A percentile compares a stretch with the other conserved stretches of the same genome.
Conservation (phyloP, 352 stramenopile genomes). For the Lagenidium sp. region DNA sequence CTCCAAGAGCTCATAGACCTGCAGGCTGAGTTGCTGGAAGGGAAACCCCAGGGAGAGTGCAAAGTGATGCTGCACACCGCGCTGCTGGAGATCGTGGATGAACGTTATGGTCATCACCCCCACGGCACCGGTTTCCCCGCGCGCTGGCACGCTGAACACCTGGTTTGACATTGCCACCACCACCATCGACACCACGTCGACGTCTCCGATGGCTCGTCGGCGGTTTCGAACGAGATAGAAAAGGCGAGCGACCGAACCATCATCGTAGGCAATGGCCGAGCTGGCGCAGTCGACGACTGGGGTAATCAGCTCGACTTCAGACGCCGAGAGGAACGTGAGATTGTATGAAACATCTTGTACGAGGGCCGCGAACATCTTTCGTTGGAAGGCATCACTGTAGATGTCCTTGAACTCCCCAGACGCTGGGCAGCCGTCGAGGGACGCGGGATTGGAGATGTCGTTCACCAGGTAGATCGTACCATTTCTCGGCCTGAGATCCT, state of each 20-base stretch:
- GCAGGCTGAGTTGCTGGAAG: slow-evolving; percentile 3
- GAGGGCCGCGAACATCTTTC: slow-evolving; percentile 5
- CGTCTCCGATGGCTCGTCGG: background rate
- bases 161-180: slow-evolving; percentile 1
- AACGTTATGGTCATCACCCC: background rate
- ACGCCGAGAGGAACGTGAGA: slow-evolving; percentile 5
- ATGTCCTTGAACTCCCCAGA: background rate
- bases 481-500: background rate
- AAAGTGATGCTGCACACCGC: slow-evolving; percentile 2
- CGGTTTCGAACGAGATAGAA: slow-evolving; percentile 4
- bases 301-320: slow-evolving; percentile 1
- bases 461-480: background rate
- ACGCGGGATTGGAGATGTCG: background rate
- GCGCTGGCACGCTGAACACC: background rate
- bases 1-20: slow-evolving; percentile 1
- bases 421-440: background rate
- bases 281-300: slow-evolving; percentile 4
- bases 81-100: background rate
- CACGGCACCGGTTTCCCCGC: background rate
- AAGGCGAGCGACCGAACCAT: background rate
- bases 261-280: slow-evolving; percentile 1
- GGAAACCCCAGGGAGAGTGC: slow-evolving; percentile 9
- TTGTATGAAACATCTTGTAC: slow-evolving; percentile 6
- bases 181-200: background rate
- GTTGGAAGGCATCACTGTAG: slow-evolving; percentile 7